Evolutionary conservation across 1,284 basidiomycete species (phyloP).

Genomic region (Puccinia horiana): DNA sequence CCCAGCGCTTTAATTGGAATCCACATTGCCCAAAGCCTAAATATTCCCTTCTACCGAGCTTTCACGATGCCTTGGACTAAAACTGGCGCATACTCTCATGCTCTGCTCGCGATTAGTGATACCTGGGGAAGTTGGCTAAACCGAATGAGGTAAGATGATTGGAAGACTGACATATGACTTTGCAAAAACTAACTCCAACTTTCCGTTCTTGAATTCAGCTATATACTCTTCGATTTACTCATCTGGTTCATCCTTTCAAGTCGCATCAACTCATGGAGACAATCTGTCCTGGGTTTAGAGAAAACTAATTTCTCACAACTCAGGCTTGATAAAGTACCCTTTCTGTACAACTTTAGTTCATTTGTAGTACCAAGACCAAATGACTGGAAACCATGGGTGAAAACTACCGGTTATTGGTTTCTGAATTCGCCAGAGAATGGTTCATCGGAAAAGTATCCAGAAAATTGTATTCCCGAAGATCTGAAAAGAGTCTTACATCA

Average conservation of each 20-base stretch:
- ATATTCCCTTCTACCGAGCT: conserved; percentile 87
- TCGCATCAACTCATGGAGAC: conserved; percentile 92
- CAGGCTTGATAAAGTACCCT: conserved; percentile 93
- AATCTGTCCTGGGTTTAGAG: conserved; percentile 72
- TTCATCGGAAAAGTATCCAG: conserved; percentile 61
- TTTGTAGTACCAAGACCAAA: conserved; percentile 75
- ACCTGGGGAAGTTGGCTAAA: conserved; percentile 23
- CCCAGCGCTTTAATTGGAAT: conserved; percentile 95
- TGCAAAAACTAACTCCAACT: not conserved
- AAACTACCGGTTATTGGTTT: conserved; percentile 95
- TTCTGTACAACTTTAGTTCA: conserved; percentile 90
- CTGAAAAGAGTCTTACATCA: conserved; percentile 77
- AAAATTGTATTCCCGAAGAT: conserved; percentile 82
- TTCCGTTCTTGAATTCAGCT: conserved; percentile 62
- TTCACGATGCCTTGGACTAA: conserved; percentile 74
- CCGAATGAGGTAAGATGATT: conserved; percentile 49
- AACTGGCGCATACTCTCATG: conserved; percentile 88
- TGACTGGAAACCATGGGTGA: conserved; percentile 98
- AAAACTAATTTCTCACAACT: conserved; percentile 86
- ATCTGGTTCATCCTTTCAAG: conserved; percentile 92
- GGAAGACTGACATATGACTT: conserved; percentile 57
- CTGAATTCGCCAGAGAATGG: conserved; percentile 83
- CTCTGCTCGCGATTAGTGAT: conserved; percentile 74
- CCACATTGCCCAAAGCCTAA: conserved; percentile 93
- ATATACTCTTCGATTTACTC: conserved; percentile 93